Evolutionary conservation across 73 alveolate genomes (phyloP), one percentile per base, ranked within the genome.

Genomic region (Paramecium tetraurelia): DNA sequence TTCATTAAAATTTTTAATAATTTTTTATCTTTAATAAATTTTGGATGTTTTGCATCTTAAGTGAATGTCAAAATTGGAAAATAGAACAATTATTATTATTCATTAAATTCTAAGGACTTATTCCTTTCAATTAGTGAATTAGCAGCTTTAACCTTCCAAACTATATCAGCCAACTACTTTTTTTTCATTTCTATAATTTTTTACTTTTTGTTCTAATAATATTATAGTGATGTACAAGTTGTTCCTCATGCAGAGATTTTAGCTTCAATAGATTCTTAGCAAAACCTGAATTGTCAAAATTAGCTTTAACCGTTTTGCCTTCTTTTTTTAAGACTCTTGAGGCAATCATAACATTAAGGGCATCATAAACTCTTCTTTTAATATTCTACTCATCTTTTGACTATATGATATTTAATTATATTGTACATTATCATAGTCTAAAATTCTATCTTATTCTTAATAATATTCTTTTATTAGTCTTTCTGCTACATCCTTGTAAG

Each of bases 321-420:
- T 90, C 90, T 63, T 95, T 96, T 80, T 76, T 92, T 41, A 96
- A 76, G 29, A 96, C 96, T 29, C 96, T 96, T 3, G 96, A 94
- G 4, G 98, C 97, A 44, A 92, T 96, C 53, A 97, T 93, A 14
- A 97, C 98, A 92, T 96, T 97, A 16, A 97, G 93, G 5, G 99
- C 98, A 83, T 96, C 98, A 75, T 97, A 97, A 12, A 97, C 98
- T 87, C 99, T 90, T 76, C 99, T 92, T 72, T 97, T 93, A 41
- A 97, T 96, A 85, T 96, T 97, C 59, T 96, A 92, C 50, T 96
- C 98, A 69, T 95, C 98, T 92, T 96, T 96, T 68, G 68, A 80
- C 80, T 92, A n/a, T 92, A 21, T 29, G 1, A 35, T 5, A 57
- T 16, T 41, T 11, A 48, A 48, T 48, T 48, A 48, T 80, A 80